Evolutionary conservation across 2,329 filamentous ascomycete species (phyloP).

Genomic region (Aspergillus proliferans): DNA sequence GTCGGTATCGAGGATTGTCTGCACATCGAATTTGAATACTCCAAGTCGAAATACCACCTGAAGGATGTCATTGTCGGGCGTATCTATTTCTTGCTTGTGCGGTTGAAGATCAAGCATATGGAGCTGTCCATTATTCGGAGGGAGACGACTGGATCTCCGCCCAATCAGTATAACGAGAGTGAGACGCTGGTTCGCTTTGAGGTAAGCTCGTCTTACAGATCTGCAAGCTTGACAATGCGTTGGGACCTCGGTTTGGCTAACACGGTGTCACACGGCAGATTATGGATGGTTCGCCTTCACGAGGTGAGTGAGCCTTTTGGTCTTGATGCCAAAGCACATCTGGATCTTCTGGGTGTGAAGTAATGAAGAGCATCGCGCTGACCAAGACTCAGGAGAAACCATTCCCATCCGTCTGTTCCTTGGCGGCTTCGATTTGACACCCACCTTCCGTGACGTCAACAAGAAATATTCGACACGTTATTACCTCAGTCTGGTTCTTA

Average conservation of each 20-base stretch:
- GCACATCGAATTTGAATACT: conserved; percentile 99
- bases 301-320: conserved; percentile 54
- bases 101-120: conserved; percentile 99
- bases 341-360: background rate
- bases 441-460: conserved; percentile 98
- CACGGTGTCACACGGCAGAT: conserved; percentile 52
- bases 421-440: conserved; percentile 93
- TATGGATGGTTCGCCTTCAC: conserved; percentile 97
- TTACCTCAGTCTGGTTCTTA: conserved; percentile 91
- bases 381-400: conserved; percentile 58
- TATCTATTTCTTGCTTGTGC: conserved; percentile 95
- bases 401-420: conserved; percentile 97
- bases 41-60: conserved; percentile 97
- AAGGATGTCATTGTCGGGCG: conserved; percentile 98
- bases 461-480: conserved; percentile 99
- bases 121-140: conserved; percentile 94
- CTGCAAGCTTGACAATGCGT: background rate
- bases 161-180: conserved; percentile 99
- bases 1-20: conserved; percentile 98
- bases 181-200: conserved; percentile 97
- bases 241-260: conserved; percentile 2
- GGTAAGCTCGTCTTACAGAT: conserved; percentile 42
- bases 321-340: background rate
- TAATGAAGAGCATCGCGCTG: conserved; percentile 10
- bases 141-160: conserved; percentile 91